Base-by-base conservation (phyloP, 371 early-diverging fungal species). In the Syncephalastrum racemosum region DNA sequence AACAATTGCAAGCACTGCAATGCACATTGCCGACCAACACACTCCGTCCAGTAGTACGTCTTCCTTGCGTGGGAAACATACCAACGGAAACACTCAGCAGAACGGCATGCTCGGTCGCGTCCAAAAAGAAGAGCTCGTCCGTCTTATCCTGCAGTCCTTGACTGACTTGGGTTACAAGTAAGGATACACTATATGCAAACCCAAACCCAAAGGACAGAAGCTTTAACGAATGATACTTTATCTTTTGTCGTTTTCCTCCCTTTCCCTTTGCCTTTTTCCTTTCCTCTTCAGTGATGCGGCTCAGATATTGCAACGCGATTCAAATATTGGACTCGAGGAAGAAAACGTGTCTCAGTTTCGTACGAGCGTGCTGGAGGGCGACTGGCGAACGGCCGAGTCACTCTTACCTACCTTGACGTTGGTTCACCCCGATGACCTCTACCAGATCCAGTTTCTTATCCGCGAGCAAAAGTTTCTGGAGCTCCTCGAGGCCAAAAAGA, bases 381-480 rank as follows among this genome's bases (percentile, higher is more conserved):
- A 90, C 42, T 96, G 95, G 94, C 57, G 63, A 2, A 56, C 67
- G 16, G 90, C 89, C 13, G 90, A 90, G 36, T 31, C 36, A 2
- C 36, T 31, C 6, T 41, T 90, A n/a, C 49, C 69, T 2, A 49
- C 63, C 0, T 50, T 92, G 36, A 67, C 19, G 6, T 41, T 46
- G 16, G 49, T 23, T 3, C 60, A n/a, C 43, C 53, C 42, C 36
- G 36, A 31, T 8, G 36, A 31, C 36, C 36, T 31, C 36, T 31
- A 31, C 36, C 36, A 31, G 36, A 31, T 31, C 10, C 68, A 73
- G 53, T 91, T 91, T 59, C 69, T 91, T 49, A 81, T 94, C 45
- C 64, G 87, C 40, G 78, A 88, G 61, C 94, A 96, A 71, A 90
- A 90, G 66, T 96, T 84, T 66, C 62, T 94, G 54, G 96, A 96